Base-by-base conservation (phyloP, 495 filamentous ascomycete genomes). In the Lasiosphaeria ovina region DNA sequence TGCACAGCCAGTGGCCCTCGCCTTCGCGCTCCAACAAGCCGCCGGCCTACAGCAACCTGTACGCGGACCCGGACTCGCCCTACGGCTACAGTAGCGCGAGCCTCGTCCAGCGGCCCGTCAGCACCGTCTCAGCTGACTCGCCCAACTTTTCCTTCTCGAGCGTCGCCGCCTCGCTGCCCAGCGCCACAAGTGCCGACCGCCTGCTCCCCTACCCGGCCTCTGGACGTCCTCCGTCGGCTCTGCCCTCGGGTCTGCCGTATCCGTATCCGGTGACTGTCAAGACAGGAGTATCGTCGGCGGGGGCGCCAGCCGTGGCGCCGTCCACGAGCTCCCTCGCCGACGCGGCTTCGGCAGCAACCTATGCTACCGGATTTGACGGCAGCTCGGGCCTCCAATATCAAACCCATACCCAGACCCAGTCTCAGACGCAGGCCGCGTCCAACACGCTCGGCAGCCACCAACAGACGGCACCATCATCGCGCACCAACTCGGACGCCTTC, bases 101-200 rank as follows among this genome's bases (percentile, higher is more conserved):
- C 38, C 60, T 80, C 45, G 67, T 75, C 17, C 72, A 79, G 51
- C 73, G 76, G 0, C 71, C 77, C 0, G 65, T 71, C 3, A 65
- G 68, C 12, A 49, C 69, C 8, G 62, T 63, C 11, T 65, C 17
- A 24, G 66, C 68, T 45, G 72, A 77, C 11, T 60, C 69, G 16
- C 57, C 69, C 5, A 69, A 65, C 35, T 75, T 77, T 38, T 77
- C 76, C 14, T 66, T 77, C 14, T 72, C 74, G 0, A 64, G 69
- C n/a, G 73, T 74, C 31, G 73, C 76, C 10, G 74, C 77, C 0
- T 76, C 77, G 0, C 64, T 76, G 1, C 74, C 73, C 0, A 38
- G 71, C 6, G 70, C 63, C 17, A 58, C 72, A 5, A 62, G 48
- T 34, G 50, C 69, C 1, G 77, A 79, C 53, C 74, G 79, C 4